Conservation (phyloP, 495 filamentous ascomycete species). For the Penicillium salamii region DNA sequence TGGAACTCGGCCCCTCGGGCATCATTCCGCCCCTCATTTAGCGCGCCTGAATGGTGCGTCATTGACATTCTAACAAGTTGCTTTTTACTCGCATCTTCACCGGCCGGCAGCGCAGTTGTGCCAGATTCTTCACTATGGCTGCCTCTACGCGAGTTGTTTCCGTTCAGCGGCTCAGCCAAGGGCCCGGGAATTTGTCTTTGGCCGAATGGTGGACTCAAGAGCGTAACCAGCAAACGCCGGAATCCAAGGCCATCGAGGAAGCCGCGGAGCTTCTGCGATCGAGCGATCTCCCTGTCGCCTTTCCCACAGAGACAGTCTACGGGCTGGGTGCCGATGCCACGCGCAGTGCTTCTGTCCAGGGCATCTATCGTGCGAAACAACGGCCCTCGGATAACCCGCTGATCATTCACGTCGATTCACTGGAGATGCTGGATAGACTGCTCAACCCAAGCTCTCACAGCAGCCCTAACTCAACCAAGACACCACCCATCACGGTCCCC, state of each 20-base stretch:
- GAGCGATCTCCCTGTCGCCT: constrained; percentile 77
- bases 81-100: constrained; percentile 29
- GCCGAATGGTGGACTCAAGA: constrained; percentile 48
- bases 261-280: constrained; percentile 61
- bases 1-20: constrained; percentile 12
- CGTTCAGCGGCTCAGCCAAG: constrained; percentile 42
- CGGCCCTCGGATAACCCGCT: constrained; percentile 91
- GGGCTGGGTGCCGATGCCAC: constrained; percentile 94
- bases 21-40: constrained; percentile 12
- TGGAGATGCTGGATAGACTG: constrained; percentile 71
- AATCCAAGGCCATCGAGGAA: constrained; percentile 39
- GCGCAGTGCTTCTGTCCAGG: constrained; percentile 73
- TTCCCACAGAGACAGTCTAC: constrained; percentile 98
- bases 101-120: constrained; percentile 37
- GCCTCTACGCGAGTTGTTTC: constrained; percentile 38
- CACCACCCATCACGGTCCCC: constrained; percentile 57
- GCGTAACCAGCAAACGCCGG: constrained; percentile 32
- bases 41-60: constrained; percentile 21
- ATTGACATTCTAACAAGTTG: constrained; percentile 31
- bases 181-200: constrained; percentile 36
- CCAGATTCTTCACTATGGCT: constrained; percentile 25
- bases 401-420: constrained; percentile 85
- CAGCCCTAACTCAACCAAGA: constrained; percentile 23
- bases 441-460: constrained; percentile 38
- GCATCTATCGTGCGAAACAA: constrained; percentile 88